phyloP scores from a whole-genome alignment of 768 basidiomycete species.

The Cyclocybe cylindracea region DNA sequence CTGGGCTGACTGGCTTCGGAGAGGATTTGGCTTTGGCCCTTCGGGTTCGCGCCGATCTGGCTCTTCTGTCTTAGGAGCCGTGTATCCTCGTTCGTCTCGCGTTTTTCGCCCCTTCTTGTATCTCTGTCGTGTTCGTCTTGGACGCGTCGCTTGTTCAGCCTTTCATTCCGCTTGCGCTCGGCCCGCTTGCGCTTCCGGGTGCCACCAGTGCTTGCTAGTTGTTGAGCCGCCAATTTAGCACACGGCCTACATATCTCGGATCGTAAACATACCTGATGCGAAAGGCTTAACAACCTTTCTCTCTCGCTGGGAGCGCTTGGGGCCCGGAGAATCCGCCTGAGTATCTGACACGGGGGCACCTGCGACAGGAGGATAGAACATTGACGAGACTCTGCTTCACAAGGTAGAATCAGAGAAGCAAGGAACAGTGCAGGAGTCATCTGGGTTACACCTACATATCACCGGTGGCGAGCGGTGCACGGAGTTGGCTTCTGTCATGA shows the following conservation, averaged over 20 bases:
- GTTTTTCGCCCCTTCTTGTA: slow-evolving; percentile 32
- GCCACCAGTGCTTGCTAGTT: slow-evolving; percentile 25
- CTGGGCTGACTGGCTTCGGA: too few species aligned
- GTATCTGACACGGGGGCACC: slow-evolving; percentile 36
- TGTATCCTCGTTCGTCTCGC: slow-evolving; percentile 40
- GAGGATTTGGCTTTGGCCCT: too few species aligned
- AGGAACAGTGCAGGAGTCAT: too few species aligned
- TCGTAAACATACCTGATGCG: slow-evolving; percentile 43
- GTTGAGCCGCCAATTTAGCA: not conserved
- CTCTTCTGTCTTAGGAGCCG: too few species aligned
- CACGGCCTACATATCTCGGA: not conserved
- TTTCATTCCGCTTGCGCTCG: slow-evolving; percentile 49
- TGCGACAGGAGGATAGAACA: too few species aligned
- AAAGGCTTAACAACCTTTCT: slow-evolving; percentile 63
- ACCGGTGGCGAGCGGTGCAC: too few species aligned
- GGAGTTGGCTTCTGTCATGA: too few species aligned
- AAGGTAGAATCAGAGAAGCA: too few species aligned
- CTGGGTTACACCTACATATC: too few species aligned
- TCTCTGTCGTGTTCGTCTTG: slow-evolving; percentile 30
- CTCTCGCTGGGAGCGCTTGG: slow-evolving; percentile 66
- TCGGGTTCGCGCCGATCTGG: too few species aligned
- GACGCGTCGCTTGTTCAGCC: slow-evolving; percentile 40
- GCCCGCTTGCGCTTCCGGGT: slow-evolving; percentile 58
- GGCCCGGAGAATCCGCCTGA: slow-evolving; percentile 34
- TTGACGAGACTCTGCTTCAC: too few species aligned